Evolutionary conservation across 164 flowering plant genomes (phyloP), one percentile per base, ranked within the genome.

Genomic region (Akebia trifoliata): DNA sequence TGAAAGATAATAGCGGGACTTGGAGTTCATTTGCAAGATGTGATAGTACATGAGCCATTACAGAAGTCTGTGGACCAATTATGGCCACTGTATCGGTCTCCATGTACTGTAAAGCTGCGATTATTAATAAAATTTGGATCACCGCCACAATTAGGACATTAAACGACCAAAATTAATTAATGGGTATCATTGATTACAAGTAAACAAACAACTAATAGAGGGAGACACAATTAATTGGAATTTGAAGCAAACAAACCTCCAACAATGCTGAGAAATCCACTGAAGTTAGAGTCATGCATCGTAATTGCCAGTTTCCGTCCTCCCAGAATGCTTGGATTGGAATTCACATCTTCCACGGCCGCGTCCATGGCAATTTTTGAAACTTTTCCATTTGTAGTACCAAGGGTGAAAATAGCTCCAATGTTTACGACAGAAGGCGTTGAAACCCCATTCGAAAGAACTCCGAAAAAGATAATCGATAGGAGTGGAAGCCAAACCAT

Each of bases 261-360:
- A 37, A 83, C 60, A 46, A 87, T 73, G 61, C 82, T 62, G 1
- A 71, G 62, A 66, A 87, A 87, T 44, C 81, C 84, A 50, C 81
- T 87, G 65, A 43, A 66, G 51, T 87, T 87, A 35, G 83, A 68
- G 59, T 85, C 86, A 53, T 80, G 78, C 31, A 75, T 11, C 8
- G 70, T 50, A 49, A 80, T 69, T 15, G 44, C 44, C 34, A 87
- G 50, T 64, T 78, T 83, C 10, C 66, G 65, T 26, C 86, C 95
- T 8, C 76, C 74, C 6, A 87, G 84, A 60, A 87, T 7, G 48
- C 50, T 69, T 0, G 82, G 73, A 66, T 81, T 77, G 17, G 89
- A 70, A 63, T 87, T 87, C 4, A 87, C 69, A 64, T 87, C 95
- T 17, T 72, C 51, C 49, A 76, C 77, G 30, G 95, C 95, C 42